Conservation (phyloP, 179 eudicot species). For the Beta lomatogona region DNA sequence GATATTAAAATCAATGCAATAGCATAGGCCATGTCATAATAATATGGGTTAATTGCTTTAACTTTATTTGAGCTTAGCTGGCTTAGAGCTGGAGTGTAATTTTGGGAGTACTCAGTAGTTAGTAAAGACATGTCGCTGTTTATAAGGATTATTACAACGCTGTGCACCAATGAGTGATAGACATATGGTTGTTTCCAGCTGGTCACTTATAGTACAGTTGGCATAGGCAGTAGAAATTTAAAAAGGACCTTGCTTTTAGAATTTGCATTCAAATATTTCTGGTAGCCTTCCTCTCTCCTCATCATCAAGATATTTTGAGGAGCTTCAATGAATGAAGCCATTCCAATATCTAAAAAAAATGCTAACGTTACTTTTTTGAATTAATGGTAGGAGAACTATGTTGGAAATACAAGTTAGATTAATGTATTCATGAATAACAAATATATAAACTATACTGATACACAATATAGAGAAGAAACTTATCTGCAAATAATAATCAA, state of each 20-base stretch:
- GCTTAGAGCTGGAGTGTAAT: constrained; percentile 14
- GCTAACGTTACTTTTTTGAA: no score
- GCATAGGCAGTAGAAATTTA: constrained; percentile 16
- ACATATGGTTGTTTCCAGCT: constrained; percentile 8
- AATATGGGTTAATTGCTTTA: neutral
- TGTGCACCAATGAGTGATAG: neutral
- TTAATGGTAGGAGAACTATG: no score
- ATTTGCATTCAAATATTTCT: neutral
- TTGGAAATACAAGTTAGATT: no score
- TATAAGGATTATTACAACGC: constrained; percentile 13
- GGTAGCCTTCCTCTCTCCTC: neutral
- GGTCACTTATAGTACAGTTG: constrained; percentile 12
- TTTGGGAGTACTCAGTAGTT: neutral
- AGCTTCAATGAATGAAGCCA: no score
- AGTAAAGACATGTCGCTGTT: constrained; percentile 33
- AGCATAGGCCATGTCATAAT: constrained; percentile 7
- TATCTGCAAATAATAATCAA: no score
- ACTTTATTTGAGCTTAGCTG: constrained; percentile 16
- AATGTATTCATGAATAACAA: no score
- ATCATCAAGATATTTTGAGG: no score
- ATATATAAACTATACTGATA: no score
- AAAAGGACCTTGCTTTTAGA: neutral
- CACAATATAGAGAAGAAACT: no score
- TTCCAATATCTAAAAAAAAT: no score
- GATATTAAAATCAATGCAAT: constrained; percentile 3